A percentile compares a stretch with the other conserved stretches of the same genome.
These are phyloP conservation scores for Paecilomyces fulvus DNA, from an alignment of 2,329 filamentous ascomycete genomes.

Conservation along the genomic window DNA sequence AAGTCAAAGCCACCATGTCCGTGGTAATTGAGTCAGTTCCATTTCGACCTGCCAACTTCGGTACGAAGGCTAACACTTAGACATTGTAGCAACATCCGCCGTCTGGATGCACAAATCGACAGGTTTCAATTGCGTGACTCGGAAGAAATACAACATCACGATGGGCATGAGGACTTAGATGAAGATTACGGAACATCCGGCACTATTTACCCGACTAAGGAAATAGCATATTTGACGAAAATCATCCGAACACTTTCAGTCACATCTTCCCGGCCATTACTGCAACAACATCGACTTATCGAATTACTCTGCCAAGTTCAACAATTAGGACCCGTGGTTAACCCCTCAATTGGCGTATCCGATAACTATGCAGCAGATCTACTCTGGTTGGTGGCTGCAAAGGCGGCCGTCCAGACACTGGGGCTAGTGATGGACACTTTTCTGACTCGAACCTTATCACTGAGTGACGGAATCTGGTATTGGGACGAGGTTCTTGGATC, in stretches of 20 bases:
- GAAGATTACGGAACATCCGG: constrained; percentile 30
- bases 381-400: constrained; percentile 84
- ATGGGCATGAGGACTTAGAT: constrained; percentile 4
- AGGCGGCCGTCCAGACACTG: constrained; percentile 85
- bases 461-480: constrained; percentile 87
- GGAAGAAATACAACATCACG: constrained; percentile 13
- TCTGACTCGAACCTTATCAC: constrained; percentile 70
- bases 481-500: constrained; percentile 86
- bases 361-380: constrained; percentile 63
- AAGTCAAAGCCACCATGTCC: not conserved
- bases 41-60: not conserved
- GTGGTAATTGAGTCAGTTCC: constrained; percentile 1
- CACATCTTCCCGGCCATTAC: constrained; percentile 53
- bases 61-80: not conserved
- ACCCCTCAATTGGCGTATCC: constrained; percentile 8
- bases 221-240: constrained; percentile 49
- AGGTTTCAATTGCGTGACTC: constrained; percentile 19
- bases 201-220: constrained; percentile 42
- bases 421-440: constrained; percentile 69
- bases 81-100: constrained; percentile 43
- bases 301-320: constrained; percentile 54
- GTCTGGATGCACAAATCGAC: constrained; percentile 51
- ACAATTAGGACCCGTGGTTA: constrained; percentile 9
- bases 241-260: constrained; percentile 65
- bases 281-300: constrained; percentile 54